Evolutionary conservation across 2,329 filamentous ascomycete species (phyloP), one percentile per base, ranked within the genome.

Genomic region (Ophiosphaerella korrae): DNA sequence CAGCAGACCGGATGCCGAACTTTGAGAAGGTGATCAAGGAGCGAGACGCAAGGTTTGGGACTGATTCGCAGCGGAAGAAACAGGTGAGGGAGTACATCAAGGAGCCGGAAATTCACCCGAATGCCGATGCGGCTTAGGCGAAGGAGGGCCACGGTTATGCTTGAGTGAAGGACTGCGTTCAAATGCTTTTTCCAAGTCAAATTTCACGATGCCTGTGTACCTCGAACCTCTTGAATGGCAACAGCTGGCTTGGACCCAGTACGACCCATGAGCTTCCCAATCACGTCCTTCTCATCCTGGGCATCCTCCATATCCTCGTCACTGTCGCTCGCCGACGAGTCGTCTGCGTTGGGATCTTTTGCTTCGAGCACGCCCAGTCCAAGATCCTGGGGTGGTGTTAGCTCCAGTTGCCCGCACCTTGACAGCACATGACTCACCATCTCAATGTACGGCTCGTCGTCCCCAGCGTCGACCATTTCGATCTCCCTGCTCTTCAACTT

Each of bases 11-110:
- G 71, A 77, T 82, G 45, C 62, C 62, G 7, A 73, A 77, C 45
- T 76, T 76, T 44, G 74, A 78, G 37, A 71, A 73, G 60, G 48
- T 77, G 50, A 66, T 84, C 14, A 74, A 70, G 36, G 82, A 80
- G 24, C 73, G 84, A 53, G 82, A 87, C 71, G 49, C 68, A 66
- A 78, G 80, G 58, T 84, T 83, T 70, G 79, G 78, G 0, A 76
- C 80, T 24, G 77, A 83, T 68, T 76, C 73, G 49, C 71, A 63
- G 67, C 70, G 73, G 50, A 87, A 87, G 75, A 77, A 71, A 60
- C 76, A 81, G 69, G 74, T 75, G 48, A 79, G 85, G 64, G 74
- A 74, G 63, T 74, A 77, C 42, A 85, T 88, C 63, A 57, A 75
- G 59, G 73, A 75, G 61, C 79, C 78, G n/a, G 57, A 76, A 48